Evolutionary conservation across 176 grass and related monocot species (phyloP), one percentile per base, ranked within the genome.

Genomic region (Areca catechu): DNA sequence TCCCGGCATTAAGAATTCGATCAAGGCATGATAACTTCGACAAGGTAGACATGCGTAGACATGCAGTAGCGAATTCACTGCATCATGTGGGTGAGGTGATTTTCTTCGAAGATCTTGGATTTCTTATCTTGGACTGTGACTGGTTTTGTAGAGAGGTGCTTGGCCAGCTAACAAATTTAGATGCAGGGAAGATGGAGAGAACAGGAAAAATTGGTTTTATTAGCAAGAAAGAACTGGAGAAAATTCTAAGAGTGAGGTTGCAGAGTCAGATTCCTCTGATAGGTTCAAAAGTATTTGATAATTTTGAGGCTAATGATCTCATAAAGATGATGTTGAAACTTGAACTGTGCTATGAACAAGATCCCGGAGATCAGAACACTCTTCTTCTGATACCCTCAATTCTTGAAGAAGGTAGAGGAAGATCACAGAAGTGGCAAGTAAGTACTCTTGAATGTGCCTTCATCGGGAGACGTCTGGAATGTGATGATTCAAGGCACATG

Each of bases 341-440:
- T 7, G 83, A 96, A 69, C 65, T 90, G 17, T 90, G 83, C 52
- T 90, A 87, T 79, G 86, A 96, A 74, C 79, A 82, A 80, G 83
- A 96, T 60, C 92, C 86, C 51, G 71, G 86, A 24, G 76, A 90
- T 71, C 74, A 77, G 62, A 64, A 77, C 12, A 85, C 86, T n/a
- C 76, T 85, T 69, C 83, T 90, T 66, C 52, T 96, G 24, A 61
- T 88, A 29, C 86, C 86, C 56, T 68, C 69, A 18, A 70, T 96
- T 76, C 87, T 96, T 58, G 77, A 88, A 54, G 77, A 82, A 76
- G 79, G 50, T 22, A 77, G 69, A 62, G 53, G 57, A 83, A 66
- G 61, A 28, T 37, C 22, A 48, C 77, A 82, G 51, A 74, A 57
- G 51, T 96, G 92, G 92, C 65, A 80, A 22, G 54, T 77, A 60